Evolutionary conservation across 164 flowering plant species (phyloP), one percentile per base, ranked within the genome.

Genomic region (Kingdonia uniflora): DNA sequence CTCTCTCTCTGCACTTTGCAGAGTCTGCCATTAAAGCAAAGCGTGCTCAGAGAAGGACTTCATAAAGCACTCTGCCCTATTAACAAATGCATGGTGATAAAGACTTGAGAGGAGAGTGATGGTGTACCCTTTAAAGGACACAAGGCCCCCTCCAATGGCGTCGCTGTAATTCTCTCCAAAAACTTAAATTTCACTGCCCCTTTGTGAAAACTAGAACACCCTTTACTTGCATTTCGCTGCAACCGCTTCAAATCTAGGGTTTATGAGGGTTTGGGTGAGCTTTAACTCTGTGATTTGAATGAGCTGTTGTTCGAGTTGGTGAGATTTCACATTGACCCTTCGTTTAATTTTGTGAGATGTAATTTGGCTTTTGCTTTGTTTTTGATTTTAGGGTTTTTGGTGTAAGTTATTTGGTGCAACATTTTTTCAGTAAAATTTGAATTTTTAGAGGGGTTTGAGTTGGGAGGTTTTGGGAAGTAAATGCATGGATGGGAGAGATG

Each of bases 401-500:
- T 29, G 35, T 4, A 3, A 29, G 35, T 4, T 29, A 8, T 29
- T 29, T 29, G 35, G 35, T 29, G 35, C 8, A 40, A 29, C 42
- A 1, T 40, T 20, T 8, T 44, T 33, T 35, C n/a, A 56, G 42
- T n/a, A 35, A 19, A 40, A 45, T 45, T 33, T 46, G 2, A 7
- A 14, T 2, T 5, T 58, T 24, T 58, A 45, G 24, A 42, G 17
- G 14, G 21, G 52, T 57, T 49, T 21, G 45, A 26, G 42, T 22
- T 43, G 49, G 2, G 48, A 44, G 11, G 22, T 17, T 44, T 41
- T 44, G 3, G 21, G 15, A 59, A 66, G 77, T 87, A 80, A 76
- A 82, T 81, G 90, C 80, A 90, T 86, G 97, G 97, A 90, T 75
- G 84, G 84, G 61, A 78, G 88, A 62, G 91, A 86, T 62, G 72